phyloP scores from a whole-genome alignment of 306 rosid genomes.

The Mucuna pruriens region DNA sequence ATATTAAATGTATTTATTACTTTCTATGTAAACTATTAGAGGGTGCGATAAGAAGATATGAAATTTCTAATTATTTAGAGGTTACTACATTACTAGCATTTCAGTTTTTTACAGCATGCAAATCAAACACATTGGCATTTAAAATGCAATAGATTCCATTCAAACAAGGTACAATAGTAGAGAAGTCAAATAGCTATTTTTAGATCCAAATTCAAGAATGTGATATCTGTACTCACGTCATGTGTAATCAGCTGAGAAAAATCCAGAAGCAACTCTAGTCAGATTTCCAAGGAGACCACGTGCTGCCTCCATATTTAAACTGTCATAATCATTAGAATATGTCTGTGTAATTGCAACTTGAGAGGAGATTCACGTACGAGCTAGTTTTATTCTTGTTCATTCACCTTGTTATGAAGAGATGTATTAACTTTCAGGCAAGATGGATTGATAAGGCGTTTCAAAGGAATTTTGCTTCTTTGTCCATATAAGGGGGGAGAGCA shows the following conservation, averaged over 20 bases:
- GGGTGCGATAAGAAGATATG: background rate
- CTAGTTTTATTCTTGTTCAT: background rate
- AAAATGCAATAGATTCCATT: conserved; percentile 39
- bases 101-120: background rate
- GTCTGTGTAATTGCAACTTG: conserved; percentile 17
- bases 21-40: background rate
- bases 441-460: background rate
- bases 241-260: conserved; percentile 30
- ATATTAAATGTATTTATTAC: background rate
- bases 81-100: background rate
- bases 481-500: background rate
- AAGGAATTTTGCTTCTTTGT: background rate
- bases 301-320: conserved; percentile 13
- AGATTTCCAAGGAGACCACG: conserved; percentile 30
- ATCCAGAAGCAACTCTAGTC: conserved; percentile 35
- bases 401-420: background rate
- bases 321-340: conserved; percentile 26
- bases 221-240: conserved; percentile 28
- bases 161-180: conserved; percentile 38
- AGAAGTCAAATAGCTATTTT: conserved; percentile 43
- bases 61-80: conserved; percentile 5
- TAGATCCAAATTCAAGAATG: conserved; percentile 39
- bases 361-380: background rate
- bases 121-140: conserved; percentile 20
- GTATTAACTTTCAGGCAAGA: background rate